phyloP scores from a whole-genome alignment of 495 filamentous ascomycete genomes.

The Daldinia caldariorum region DNA sequence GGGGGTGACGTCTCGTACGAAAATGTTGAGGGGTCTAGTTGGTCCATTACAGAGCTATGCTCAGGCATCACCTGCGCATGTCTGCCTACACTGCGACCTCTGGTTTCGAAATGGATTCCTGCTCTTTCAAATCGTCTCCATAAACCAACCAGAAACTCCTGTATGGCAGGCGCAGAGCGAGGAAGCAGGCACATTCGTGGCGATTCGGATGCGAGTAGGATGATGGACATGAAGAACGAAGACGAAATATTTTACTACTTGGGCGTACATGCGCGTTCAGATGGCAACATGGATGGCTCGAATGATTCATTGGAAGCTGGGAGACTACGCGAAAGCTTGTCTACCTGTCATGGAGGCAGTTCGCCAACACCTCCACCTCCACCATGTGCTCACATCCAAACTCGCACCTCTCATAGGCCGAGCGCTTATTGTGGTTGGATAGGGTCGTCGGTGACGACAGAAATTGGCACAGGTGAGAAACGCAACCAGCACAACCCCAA shows the following conservation, averaged over 20 bases:
- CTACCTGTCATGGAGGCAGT: conserved; percentile 6
- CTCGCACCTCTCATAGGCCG: conserved; percentile 5
- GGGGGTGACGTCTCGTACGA: conserved; percentile 64
- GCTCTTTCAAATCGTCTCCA: conserved; percentile 41
- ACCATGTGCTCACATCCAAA: conserved; percentile 20
- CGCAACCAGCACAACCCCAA: conserved; percentile 1
- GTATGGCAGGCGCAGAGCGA: conserved; percentile 6
- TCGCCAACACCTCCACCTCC: conserved; percentile 30
- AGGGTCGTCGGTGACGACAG: conserved; percentile 34
- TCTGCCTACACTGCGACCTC: conserved; percentile 64
- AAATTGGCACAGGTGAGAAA: conserved; percentile 27
- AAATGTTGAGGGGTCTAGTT: conserved; percentile 66
- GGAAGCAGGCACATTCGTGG: conserved; percentile 26
- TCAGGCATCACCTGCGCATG: conserved; percentile 67
- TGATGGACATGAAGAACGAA: conserved; percentile 15
- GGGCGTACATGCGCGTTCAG: conserved; percentile 12
- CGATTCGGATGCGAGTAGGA: conserved; percentile 22
- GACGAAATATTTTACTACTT: conserved; percentile 27
- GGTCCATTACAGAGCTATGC: conserved; percentile 67
- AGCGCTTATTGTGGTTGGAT: conserved; percentile 29
- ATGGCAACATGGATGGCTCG: conserved; percentile 19
- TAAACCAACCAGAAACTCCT: conserved; percentile 21
- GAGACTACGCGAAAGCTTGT: conserved; percentile 12
- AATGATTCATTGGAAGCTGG: conserved; percentile 2
- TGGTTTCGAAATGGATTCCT: conserved; percentile 56